Evolutionary conservation across 129 eudicot species (phyloP), one percentile per base, ranked within the genome.

Genomic region (Helichrysum umbraculigerum): DNA sequence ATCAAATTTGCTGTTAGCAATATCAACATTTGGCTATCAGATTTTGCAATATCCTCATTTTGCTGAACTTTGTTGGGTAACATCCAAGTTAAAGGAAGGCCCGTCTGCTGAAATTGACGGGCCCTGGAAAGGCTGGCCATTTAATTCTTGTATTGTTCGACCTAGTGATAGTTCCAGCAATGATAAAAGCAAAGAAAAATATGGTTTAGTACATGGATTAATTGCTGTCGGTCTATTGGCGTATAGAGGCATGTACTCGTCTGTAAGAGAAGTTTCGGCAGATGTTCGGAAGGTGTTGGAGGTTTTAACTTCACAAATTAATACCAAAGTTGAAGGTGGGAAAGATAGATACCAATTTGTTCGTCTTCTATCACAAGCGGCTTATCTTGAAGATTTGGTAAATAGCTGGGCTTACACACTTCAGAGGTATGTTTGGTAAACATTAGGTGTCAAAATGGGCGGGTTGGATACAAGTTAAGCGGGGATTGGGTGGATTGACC

Each of bases 11-110:
- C 33, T 83, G 60, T 69, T 83, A 17, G 99, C 96, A 15, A 89
- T 94, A 68, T 74, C 89, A 69, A 79, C 97, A 42, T 81, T 94
- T 34, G 99, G 99, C 54, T 86, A 86, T 79, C 99, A 94, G 79
- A 89, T 94, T 72, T 78, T 94, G 79, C 84, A 83, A 52, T 89
- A 94, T 83, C 97, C 97, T 47, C 96, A 94, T 77, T 94, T 94
- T 83, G 93, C 99, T 37, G 99, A 94, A 78, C 96, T 94, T 83
- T 94, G 99, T 85, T 94, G 99, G 99, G 86, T 89, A 25, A 94
- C 99, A 68, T 94, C 99, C 7, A 94, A 94, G 87, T 80, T 94
- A 72, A 94, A 84, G 64, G 92, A 91, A 83, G 99, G 99, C 78
- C 99, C 99, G 11, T 81, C 71, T 76, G 86, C 90, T 34, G 89